phyloP scores from a whole-genome alignment of 2,329 filamentous ascomycete species.

The Aspergillus sp. region DNA sequence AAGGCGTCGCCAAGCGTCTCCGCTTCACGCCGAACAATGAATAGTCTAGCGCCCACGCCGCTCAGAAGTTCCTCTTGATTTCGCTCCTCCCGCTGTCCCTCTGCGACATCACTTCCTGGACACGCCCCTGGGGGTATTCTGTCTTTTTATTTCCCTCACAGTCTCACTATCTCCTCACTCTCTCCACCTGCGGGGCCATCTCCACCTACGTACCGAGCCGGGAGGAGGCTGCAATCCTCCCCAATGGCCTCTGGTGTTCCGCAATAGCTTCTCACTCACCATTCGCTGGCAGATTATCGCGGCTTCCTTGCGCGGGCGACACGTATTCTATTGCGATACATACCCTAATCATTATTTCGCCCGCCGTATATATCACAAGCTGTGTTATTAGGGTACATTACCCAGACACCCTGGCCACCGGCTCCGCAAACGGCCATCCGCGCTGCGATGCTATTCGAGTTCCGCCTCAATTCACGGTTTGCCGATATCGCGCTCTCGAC shows the following conservation, averaged over 20 bases:
- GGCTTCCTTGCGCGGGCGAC: conserved; percentile 7
- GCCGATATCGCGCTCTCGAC: neutral
- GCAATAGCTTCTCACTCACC: conserved; percentile 14
- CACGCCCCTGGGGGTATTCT: conserved; percentile 12
- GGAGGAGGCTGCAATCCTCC: conserved; percentile 12
- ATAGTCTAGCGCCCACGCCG: conserved; percentile 10
- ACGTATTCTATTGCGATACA: neutral
- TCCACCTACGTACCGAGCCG: conserved; percentile 2
- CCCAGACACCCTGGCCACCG: neutral
- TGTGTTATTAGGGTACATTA: neutral
- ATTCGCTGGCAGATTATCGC: conserved; percentile 17
- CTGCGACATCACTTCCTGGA: conserved; percentile 3
- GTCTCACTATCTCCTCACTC: neutral
- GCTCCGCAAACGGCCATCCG: conserved; percentile 6
- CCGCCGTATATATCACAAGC: neutral
- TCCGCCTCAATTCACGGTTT: neutral
- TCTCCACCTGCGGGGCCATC: neutral
- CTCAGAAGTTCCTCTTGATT: neutral
- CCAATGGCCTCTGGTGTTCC: conserved; percentile 17
- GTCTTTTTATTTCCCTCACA: neutral
- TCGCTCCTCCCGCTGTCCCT: conserved; percentile 19
- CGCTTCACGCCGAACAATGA: conserved; percentile 19
- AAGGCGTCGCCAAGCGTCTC: conserved; percentile 24
- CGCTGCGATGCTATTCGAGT: conserved; percentile 14
- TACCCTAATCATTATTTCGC: neutral